Base-by-base conservation (phyloP, 768 basidiomycete genomes). In the Rhizopogon sp. region DNA sequence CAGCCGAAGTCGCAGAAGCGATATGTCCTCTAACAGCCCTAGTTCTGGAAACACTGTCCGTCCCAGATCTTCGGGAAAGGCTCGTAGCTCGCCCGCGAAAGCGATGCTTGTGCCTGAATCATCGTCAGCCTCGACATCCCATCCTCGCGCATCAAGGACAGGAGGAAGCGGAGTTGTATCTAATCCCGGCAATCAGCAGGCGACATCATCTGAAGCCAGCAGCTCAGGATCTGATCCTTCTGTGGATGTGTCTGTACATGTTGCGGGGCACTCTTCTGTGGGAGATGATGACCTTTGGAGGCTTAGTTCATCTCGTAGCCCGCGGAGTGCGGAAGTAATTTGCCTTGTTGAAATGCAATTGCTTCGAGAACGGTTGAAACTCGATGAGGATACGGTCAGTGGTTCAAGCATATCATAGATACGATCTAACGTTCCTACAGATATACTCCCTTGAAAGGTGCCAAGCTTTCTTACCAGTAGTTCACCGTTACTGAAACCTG, bases 371-470 rank as follows among this genome's bases (percentile, higher is more conserved):
- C 58, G 56, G 10, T 46, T 80, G 52, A 55, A 55, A 2, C 62
- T 80, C 4, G 67, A 70, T 22, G 73, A 76, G n/a, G 70, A 76
- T 9, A 62, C 61, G 66, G 80, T 79, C 51, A 43, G 78, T 60
- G n/a, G 39, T 50, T 28, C n/a, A 39, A 43, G 44, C 37, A 43
- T 52, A 16, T 37, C 11, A 22, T 44, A 51, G 6, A n/a, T 22
- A 39, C 17, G 56, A 45, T 28, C 37, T 45, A 11, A 20, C 22
- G 31, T 42, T 7, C 45, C 52, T 46, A 47, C 16, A 70, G 68
- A 39, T 71, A 11, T 68, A 56, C 42, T 70, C 68, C 1, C 47
- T 70, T 14, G 64, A 66, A 50, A 67, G 66, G 72, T 67, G 47
- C 50, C 53, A 52, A 13, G 14, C 13, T 8, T 33, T 11, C 16